Evolutionary conservation across 495 filamentous ascomycete species (phyloP), one percentile per base, ranked within the genome.

Genomic region (Penicillium dipodomyicola): DNA sequence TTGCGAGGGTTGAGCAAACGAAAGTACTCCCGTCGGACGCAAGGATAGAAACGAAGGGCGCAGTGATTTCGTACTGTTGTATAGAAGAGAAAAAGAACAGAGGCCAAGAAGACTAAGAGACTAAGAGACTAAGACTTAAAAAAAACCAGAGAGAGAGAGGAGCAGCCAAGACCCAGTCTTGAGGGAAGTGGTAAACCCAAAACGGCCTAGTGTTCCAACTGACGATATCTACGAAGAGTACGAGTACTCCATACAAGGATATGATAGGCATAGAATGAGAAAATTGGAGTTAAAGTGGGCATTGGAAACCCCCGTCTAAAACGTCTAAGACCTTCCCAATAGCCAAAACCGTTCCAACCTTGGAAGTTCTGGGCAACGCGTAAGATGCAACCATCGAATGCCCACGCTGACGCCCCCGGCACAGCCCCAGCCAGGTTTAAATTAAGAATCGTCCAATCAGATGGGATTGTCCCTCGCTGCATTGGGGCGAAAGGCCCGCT

Each of bases 201-300:
- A 54, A 47, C 52, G 52, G 52, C 25, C 52, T 54, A 54, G 52
- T 54, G 52, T 30, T 29, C 25, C 33, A 29, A 30, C 10, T 43
- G 29, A 23, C 23, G 39, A 52, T 42, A 20, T 33, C 33, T 6
- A 25, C 2, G 23, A 5, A 35, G 12, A 15, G 11, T 20, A n/a
- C n/a, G 37, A n/a, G 2, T 33, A 33, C 30, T 17, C 35, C 6
- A 9, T 39, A 39, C 7, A n/a, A 2, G 15, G n/a, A 17, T 17
- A 12, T 54, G 43, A 54, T 54, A 46, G 52, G 14, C 4, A 37
- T 11, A 25, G 11, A 35, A 19, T 22, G 10, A 37, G 2, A 33
- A 23, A 53, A 25, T 10, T 41, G 37, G 39, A 32, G 50, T 52
- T 15, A 19, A 19, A 32, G 8, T 14, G 35, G 20, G 12, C 20